Conservation (phyloP, 495 filamentous ascomycete genomes). For the Physcia stellaris region DNA sequence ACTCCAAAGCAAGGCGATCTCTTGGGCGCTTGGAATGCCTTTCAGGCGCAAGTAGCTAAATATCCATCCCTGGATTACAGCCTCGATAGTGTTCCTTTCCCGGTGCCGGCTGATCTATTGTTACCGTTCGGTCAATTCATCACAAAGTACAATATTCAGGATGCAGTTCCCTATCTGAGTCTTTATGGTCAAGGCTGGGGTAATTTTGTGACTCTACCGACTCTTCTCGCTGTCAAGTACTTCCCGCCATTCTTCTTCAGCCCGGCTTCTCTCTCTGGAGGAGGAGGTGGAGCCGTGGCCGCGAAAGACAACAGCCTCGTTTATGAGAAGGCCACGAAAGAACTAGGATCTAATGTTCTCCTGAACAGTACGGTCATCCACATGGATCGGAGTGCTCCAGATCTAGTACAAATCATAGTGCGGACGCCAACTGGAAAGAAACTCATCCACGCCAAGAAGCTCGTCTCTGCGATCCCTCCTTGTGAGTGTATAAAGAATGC, state of each 20-base stretch:
- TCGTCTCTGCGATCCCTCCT: constrained; percentile 27
- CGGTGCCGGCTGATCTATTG: constrained; percentile 30
- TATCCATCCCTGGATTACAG: constrained; percentile 5
- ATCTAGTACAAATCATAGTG: constrained; percentile 20
- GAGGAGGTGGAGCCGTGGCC: constrained; percentile 8
- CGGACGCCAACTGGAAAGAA: constrained; percentile 23
- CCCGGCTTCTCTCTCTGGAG: not conserved
- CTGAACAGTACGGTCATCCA: constrained; percentile 14
- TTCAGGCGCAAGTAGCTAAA: not conserved
- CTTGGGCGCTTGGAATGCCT: not conserved
- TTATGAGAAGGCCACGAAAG: constrained; percentile 22
- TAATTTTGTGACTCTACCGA: constrained; percentile 25
- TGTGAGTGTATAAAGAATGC: no score
- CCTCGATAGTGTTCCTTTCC: not conserved
- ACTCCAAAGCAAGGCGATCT: constrained; percentile 4
- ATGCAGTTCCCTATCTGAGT: constrained; percentile 19
- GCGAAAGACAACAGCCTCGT: constrained; percentile 24
- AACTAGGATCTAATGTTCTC: constrained; percentile 19
- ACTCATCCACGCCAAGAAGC: constrained; percentile 28
- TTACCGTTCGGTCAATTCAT: constrained; percentile 31
- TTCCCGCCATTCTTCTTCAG: constrained; percentile 25
- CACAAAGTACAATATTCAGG: constrained; percentile 28
- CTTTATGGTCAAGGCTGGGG: constrained; percentile 23
- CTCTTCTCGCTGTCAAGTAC: constrained; percentile 27
- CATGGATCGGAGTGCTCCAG: constrained; percentile 12